phyloP scores from a whole-genome alignment of 169 alveolate species.

The Eimeria necatrix region DNA sequence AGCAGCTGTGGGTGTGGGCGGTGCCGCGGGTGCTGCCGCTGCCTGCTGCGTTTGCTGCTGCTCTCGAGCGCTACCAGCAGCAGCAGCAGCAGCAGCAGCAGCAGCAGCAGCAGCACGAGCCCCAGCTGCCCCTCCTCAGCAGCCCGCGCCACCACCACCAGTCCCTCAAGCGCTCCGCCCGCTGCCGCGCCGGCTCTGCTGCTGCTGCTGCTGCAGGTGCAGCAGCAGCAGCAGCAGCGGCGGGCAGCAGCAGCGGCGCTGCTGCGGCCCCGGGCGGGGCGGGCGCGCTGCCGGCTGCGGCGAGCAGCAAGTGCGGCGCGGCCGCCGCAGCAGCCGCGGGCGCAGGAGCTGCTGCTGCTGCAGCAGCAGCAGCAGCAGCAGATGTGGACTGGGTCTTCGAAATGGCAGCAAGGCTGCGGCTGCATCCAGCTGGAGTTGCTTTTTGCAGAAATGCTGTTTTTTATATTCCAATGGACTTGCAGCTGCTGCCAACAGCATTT shows the following conservation, averaged over 20 bases:
- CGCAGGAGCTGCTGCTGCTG: background rate
- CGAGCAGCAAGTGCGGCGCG: background rate
- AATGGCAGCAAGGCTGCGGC: background rate
- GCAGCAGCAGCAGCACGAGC: slow-evolving; percentile 45
- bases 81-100: slow-evolving; percentile 58
- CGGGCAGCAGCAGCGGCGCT: slow-evolving; percentile 19
- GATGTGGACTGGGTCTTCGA: slow-evolving; percentile 27
- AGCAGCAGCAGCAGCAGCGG: slow-evolving; percentile 8
- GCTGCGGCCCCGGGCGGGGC: background rate
- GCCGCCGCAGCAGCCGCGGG: background rate
- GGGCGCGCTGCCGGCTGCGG: slow-evolving; percentile 12
- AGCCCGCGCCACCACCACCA: background rate
- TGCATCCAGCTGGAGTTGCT: slow-evolving; percentile 23
- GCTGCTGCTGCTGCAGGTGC: slow-evolving; percentile 7
- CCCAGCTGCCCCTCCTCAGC: background rate
- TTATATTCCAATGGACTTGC: slow-evolving; percentile 34
- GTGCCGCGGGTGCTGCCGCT: slow-evolving; percentile 74
- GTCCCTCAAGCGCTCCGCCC: background rate
- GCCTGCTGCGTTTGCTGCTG: slow-evolving; percentile 46
- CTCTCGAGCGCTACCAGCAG: background rate
- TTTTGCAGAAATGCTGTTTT: slow-evolving; percentile 3
- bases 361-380: slow-evolving; percentile 40
- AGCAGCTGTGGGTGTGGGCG: slow-evolving; percentile 76
- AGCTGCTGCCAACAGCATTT: slow-evolving; percentile 38
- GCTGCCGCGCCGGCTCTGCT: background rate